Conservation (phyloP, 192 early-diverging fungal species). For the Backusella tarrabulga region DNA sequence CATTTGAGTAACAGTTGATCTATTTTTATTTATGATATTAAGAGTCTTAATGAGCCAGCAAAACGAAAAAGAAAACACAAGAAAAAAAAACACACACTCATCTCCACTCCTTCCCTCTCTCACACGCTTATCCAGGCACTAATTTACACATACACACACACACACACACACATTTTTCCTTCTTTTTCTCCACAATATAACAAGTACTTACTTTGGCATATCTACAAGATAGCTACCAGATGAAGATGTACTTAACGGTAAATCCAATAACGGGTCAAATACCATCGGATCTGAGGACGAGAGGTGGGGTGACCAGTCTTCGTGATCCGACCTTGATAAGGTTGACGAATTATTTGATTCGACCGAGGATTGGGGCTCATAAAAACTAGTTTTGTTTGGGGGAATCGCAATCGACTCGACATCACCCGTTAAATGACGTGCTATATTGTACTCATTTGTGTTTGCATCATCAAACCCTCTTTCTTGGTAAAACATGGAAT, state of each 20-base stretch:
- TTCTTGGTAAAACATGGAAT: conserved; percentile 20
- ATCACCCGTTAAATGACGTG: conserved; percentile 26
- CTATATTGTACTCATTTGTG: conserved; percentile 32
- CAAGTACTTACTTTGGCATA: conserved; percentile 22
- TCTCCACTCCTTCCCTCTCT: neutral
- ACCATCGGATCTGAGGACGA: conserved; percentile 13
- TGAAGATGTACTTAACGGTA: conserved; percentile 7
- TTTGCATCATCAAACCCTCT: conserved; percentile 17
- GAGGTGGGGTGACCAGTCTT: conserved; percentile 7
- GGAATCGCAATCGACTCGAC: conserved; percentile 23
- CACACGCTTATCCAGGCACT: neutral
- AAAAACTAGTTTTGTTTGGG: neutral
- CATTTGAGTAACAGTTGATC: conserved; percentile 36
- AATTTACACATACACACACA: no score
- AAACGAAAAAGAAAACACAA: neutral
- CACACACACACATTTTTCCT: neutral
- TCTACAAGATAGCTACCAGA: conserved; percentile 14
- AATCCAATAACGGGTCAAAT: neutral
- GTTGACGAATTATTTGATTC: conserved; percentile 9
- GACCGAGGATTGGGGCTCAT: neutral
- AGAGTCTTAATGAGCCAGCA: neutral
- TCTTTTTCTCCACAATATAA: neutral
- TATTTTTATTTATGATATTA: conserved; percentile 14
- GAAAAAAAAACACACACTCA: neutral
- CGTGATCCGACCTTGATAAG: conserved; percentile 11